Conservation (phyloP, 2,329 filamentous ascomycete species). For the Fusarium tricinctum region DNA sequence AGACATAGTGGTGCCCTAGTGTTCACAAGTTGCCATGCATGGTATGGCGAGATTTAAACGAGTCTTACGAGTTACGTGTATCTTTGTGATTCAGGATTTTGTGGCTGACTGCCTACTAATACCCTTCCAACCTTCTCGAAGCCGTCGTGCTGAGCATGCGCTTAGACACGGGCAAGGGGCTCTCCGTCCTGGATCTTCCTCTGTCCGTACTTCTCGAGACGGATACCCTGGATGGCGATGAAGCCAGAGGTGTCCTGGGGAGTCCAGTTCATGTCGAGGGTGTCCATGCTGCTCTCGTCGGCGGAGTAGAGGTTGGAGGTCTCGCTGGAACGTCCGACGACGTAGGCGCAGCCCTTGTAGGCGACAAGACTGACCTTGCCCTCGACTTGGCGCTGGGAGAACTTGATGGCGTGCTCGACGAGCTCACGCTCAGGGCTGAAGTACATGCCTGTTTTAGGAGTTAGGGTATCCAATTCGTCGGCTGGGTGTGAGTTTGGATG, state of each 20-base stretch:
- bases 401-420: constrained; percentile 71
- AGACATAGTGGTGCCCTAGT: too few species aligned
- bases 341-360: constrained; percentile 65
- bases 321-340: constrained; percentile 61
- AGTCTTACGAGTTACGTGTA: not conserved
- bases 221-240: constrained; percentile 60
- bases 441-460: constrained; percentile 52
- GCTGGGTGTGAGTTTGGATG: not conserved
- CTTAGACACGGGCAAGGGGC: constrained; percentile 52
- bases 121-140: not conserved
- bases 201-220: constrained; percentile 62
- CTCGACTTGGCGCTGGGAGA: constrained; percentile 67
- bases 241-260: constrained; percentile 77
- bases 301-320: constrained; percentile 66
- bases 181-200: constrained; percentile 54
- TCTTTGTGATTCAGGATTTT: not conserved
- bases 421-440: constrained; percentile 69
- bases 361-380: constrained; percentile 49
- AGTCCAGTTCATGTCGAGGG: constrained; percentile 71
- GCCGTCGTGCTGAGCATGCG: not conserved
- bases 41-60: not conserved
- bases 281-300: constrained; percentile 64
- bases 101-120: not conserved
- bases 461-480: not conserved
- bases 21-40: not conserved